phyloP scores from a whole-genome alignment of 495 filamentous ascomycete genomes.

The Hypoxylon trugodes region DNA sequence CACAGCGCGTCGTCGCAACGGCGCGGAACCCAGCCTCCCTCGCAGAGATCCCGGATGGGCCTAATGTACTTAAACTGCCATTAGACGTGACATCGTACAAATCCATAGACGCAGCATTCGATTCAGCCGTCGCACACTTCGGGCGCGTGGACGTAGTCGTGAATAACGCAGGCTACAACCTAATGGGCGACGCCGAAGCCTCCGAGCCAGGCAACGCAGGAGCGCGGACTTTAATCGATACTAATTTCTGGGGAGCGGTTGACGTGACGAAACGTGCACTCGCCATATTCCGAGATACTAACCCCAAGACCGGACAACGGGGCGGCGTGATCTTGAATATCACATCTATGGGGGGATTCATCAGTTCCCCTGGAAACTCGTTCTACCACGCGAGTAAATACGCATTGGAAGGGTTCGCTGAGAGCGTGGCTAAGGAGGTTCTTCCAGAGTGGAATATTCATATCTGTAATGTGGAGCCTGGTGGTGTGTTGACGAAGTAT shows the following conservation, averaged over 20 bases:
- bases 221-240: constrained; percentile 56
- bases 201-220: constrained; percentile 44
- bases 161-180: constrained; percentile 65
- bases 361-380: constrained; percentile 56
- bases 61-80: constrained; percentile 54
- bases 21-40: constrained; percentile 51
- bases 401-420: constrained; percentile 65
- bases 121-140: constrained; percentile 48
- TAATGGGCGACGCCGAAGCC: constrained; percentile 58
- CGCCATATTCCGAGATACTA: constrained; percentile 55
- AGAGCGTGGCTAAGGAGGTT: constrained; percentile 61
- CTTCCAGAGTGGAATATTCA: constrained; percentile 62
- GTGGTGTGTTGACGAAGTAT: constrained; percentile 58
- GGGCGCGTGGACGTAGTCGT: constrained; percentile 63
- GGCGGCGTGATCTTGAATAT: constrained; percentile 64
- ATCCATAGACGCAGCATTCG: constrained; percentile 54
- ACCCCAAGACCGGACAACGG: constrained; percentile 37
- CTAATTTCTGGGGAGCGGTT: constrained; percentile 63
- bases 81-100: constrained; percentile 54
- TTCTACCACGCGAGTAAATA: constrained; percentile 67
- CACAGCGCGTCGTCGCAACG: constrained; percentile 59
- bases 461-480: constrained; percentile 58
- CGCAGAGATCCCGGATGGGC: constrained; percentile 48
- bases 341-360: constrained; percentile 60
- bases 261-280: constrained; percentile 55